These are phyloP conservation scores for Linum lewisii DNA, from an alignment of 345 rosid genomes.

Conservation along the genomic window DNA sequence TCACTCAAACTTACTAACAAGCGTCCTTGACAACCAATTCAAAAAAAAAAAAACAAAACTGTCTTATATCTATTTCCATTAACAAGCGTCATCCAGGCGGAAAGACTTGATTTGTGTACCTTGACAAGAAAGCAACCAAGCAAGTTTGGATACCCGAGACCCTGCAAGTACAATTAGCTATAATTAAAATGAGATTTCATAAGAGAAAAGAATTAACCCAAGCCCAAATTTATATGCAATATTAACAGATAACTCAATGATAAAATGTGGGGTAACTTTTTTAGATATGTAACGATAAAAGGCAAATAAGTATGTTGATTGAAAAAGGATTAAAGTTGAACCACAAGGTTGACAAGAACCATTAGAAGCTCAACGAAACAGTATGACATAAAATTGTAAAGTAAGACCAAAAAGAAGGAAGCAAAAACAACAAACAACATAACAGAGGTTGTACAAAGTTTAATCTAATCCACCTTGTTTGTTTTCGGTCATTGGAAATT, in stretches of 20 bases:
- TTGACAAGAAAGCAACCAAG: slow-evolving; percentile 73
- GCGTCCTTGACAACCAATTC: no score
- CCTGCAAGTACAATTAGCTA: slow-evolving; percentile 44
- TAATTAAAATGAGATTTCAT: slow-evolving; percentile 3
- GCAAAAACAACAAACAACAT: slow-evolving; percentile 72
- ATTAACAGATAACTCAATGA: no score
- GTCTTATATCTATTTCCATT: no score
- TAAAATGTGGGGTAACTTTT: not conserved
- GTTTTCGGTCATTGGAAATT: no score
- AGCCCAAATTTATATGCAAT: no score
- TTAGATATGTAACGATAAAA: not conserved
- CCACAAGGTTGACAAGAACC: slow-evolving; percentile 98
- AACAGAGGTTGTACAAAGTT: slow-evolving; percentile 66
- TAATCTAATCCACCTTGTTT: no score
- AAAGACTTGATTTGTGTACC: slow-evolving; percentile 43
- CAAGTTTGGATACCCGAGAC: slow-evolving; percentile 99
- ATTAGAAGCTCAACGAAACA: slow-evolving; percentile 92
- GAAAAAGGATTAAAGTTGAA: slow-evolving; percentile 13
- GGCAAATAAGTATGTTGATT: not conserved
- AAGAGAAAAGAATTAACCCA: not conserved
- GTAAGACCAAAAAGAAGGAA: slow-evolving; percentile 83
- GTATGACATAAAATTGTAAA: slow-evolving; percentile 84
- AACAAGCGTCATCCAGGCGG: not conserved
- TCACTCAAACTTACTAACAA: no score
- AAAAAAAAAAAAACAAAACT: no score